A percentile compares a stretch with the other conserved stretches of the same genome.
These are phyloP conservation scores for Leonotis leonurus DNA, from an alignment of 257 asterid species.

Conservation along the genomic window DNA sequence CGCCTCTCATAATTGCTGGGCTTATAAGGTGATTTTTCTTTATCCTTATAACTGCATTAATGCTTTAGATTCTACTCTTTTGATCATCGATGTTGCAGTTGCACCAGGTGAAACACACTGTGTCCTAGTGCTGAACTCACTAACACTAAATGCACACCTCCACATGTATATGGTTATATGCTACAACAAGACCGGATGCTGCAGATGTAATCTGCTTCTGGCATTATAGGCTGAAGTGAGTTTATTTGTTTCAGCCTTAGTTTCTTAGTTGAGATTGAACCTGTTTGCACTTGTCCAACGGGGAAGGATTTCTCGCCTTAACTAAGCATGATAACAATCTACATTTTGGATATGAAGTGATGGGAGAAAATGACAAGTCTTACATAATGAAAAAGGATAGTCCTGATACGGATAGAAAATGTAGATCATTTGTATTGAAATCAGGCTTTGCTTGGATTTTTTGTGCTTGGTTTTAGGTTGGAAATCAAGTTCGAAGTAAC, in stretches of 20 bases:
- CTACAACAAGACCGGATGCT: too few species aligned
- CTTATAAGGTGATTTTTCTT: slow-evolving; percentile 56
- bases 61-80: too few species aligned
- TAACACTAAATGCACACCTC: neutral
- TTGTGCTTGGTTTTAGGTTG: slow-evolving; percentile 44
- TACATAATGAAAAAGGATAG: neutral
- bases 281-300: neutral
- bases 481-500: slow-evolving; percentile 74
- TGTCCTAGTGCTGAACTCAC: neutral
- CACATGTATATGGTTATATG: neutral
- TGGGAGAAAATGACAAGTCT: neutral
- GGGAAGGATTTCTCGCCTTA: neutral
- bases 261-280: neutral
- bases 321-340: neutral
- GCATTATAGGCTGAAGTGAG: neutral
- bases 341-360: neutral
- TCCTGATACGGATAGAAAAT: neutral
- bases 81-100: too few species aligned
- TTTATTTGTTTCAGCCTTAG: neutral
- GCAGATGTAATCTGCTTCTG: neutral
- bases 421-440: neutral
- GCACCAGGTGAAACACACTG: too few species aligned
- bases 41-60: neutral
- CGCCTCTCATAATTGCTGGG: slow-evolving; percentile 97
- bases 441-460: neutral